Base-by-base conservation (phyloP, 768 basidiomycete species). In the Psilocybe subaeruginosa region DNA sequence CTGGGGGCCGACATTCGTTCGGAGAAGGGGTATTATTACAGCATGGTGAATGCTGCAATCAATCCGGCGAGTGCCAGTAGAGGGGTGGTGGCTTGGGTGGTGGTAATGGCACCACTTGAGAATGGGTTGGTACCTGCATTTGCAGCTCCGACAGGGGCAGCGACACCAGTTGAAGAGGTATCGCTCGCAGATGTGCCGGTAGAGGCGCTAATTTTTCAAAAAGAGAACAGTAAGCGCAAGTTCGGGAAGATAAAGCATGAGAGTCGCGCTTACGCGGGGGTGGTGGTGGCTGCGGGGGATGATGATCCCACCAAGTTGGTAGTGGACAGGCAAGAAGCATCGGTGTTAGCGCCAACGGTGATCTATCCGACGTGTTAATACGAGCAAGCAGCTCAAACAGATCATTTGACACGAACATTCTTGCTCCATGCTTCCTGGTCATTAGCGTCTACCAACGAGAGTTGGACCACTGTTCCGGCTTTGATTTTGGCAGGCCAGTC, bases 401-500 rank as follows among this genome's bases (percentile, higher is more conserved):
- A 54, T 59, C 71, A 64, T 17, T 14, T 14, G 48, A 62, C 16
- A 79, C 85, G 69, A 62, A 91, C 91, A 9, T 64, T 66, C 37
- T 76, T 78, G 64, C 84, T 86, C 91, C 91, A 93, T 3, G 82
- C 90, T 66, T 92, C 89, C 3, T 87, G 69, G 30, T 77, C 83
- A 35, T 67, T 56, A 1, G 73, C 67, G 68, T 91, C 89, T 61
- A 81, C 71, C 16, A 91, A 62, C 14, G 81, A 87, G 33, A 92
- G 63, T 63, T 78, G 70, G 41, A 88, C 77, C 30, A 76, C 62
- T 19, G 77, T 78, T 39, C 85, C 85, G 11, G 80, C 77, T 35
- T 82, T 67, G 53, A 91, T 43, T 50, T 77, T 76, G 4, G 68
- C 73, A 57, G 71, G 78, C 82, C 83, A 90, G 12, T 74, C 73